Evolutionary conservation across 2,329 filamentous ascomycete genomes (phyloP).

Genomic region (Fusarium sp.): DNA sequence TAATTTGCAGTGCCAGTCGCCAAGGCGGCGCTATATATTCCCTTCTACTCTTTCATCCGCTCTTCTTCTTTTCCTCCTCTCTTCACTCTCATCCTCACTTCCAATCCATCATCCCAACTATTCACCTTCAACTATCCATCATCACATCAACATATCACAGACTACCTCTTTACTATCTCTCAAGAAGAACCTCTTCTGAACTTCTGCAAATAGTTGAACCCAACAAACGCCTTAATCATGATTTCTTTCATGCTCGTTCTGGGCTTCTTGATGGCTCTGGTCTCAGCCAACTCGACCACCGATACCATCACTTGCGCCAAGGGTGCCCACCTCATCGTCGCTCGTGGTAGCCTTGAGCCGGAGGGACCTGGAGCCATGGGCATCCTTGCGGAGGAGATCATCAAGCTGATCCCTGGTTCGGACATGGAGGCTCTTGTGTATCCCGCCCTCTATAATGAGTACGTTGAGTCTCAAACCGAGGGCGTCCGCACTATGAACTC

Average conservation of each 20-base stretch:
- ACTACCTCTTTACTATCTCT: background rate
- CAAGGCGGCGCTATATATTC: slow-evolving; percentile 8
- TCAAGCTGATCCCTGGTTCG: slow-evolving; percentile 13
- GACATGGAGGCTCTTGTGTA: slow-evolving; percentile 33
- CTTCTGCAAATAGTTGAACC: background rate
- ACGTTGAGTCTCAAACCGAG: slow-evolving; percentile 27
- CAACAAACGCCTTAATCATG: slow-evolving; percentile 1
- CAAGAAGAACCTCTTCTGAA: background rate
- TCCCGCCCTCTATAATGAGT: slow-evolving; percentile 28
- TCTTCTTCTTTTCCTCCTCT: background rate
- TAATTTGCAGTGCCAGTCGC: background rate
- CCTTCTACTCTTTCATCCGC: background rate
- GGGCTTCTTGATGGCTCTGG: slow-evolving; percentile 3
- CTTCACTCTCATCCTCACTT: background rate
- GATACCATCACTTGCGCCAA: slow-evolving; percentile 8
- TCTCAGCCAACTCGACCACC: background rate
- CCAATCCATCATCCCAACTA: background rate
- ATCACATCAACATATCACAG: background rate
- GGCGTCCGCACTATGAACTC: slow-evolving; percentile 20
- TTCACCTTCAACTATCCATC: background rate
- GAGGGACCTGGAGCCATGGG: slow-evolving; percentile 33
- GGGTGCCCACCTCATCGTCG: slow-evolving; percentile 31
- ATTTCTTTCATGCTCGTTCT: background rate
- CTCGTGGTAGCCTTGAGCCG: slow-evolving; percentile 30
- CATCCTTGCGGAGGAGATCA: background rate